A percentile compares a stretch with the other conserved stretches of the same genome.
Evolutionary conservation across 352 stramenopile genomes (phyloP).

Genomic region (Phytophthora chlamydospora): DNA sequence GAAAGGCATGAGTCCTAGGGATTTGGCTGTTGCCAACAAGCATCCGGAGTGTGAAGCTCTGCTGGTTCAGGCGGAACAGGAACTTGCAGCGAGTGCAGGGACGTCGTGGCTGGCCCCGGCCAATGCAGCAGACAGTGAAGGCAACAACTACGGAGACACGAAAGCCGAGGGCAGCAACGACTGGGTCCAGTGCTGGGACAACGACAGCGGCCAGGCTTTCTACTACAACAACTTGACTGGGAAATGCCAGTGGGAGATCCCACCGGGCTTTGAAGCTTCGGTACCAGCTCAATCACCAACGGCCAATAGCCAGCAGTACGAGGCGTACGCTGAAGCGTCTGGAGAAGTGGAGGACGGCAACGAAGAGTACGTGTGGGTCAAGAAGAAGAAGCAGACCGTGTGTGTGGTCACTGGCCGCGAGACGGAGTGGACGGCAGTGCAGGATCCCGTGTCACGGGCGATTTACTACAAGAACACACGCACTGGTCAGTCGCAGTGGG

Average conservation of each 20-base stretch:
- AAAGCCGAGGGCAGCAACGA: constrained; percentile 19
- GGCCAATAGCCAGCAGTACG: constrained; percentile 34
- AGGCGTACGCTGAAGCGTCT: constrained; percentile 11
- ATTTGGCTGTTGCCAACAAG: constrained; percentile 53
- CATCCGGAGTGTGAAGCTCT: constrained; percentile 54
- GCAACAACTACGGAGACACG: constrained; percentile 12
- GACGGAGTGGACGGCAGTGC: constrained; percentile 67
- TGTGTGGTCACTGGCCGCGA: constrained; percentile 66
- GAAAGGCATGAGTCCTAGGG: constrained; percentile 56
- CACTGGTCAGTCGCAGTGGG: constrained; percentile 72
- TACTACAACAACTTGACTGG: constrained; percentile 81
- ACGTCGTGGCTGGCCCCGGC: constrained; percentile 63
- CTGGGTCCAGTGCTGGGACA: constrained; percentile 76
- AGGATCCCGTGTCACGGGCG: constrained; percentile 56
- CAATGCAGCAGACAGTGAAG: constrained; percentile 38
- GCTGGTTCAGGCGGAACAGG: constrained; percentile 48
- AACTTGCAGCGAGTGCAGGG: constrained; percentile 34
- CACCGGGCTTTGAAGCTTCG: constrained; percentile 40
- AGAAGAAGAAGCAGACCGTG: constrained; percentile 75
- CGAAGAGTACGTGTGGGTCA: constrained; percentile 75
- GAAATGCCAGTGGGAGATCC: constrained; percentile 70
- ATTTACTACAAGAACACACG: constrained; percentile 81
- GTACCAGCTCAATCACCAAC: constrained; percentile 21
- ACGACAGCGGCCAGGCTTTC: constrained; percentile 55
- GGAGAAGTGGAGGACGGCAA: constrained; percentile 29